These are phyloP conservation scores for Chondrus crispus DNA, from an alignment of 23 red algal species.

Conservation along the genomic window DNA sequence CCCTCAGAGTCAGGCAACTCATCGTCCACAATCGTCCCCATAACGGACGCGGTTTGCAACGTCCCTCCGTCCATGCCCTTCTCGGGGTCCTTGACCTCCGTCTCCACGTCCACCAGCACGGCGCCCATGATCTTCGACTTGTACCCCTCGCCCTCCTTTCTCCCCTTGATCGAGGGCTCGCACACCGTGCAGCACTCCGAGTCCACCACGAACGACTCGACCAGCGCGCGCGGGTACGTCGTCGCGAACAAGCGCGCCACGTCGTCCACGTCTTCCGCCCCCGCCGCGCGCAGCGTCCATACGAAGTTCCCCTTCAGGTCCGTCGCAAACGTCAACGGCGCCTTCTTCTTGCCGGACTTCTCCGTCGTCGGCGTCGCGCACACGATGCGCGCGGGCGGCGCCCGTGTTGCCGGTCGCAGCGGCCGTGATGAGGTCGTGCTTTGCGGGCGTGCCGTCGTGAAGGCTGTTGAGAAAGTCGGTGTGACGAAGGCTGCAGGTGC, in stretches of 20 bases:
- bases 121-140: slow-evolving; percentile 4
- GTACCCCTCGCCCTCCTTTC: slow-evolving; percentile 59
- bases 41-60: slow-evolving; percentile 19
- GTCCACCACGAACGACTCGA: slow-evolving; percentile 10
- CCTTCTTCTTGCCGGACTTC: slow-evolving; percentile 37
- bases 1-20: background rate
- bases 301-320: slow-evolving; percentile 58
- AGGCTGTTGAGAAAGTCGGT: no score
- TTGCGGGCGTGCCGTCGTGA: no score
- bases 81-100: background rate
- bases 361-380: background rate
- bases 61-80: background rate
- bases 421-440: no score
- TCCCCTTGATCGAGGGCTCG: slow-evolving; percentile 54
- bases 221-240: background rate
- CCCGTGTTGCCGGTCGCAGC: background rate
- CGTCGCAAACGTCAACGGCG: slow-evolving; percentile 24
- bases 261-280: slow-evolving; percentile 18
- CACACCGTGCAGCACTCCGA: slow-evolving; percentile 32
- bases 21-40: background rate
- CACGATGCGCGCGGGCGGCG: slow-evolving; percentile 44
- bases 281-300: slow-evolving; percentile 40
- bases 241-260: background rate
- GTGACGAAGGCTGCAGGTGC: no score
- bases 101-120: slow-evolving; percentile 29